Evolutionary conservation across 2,329 filamentous ascomycete genomes (phyloP), one percentile per base, ranked within the genome.

Genomic region (Aspergillus fijiensis): DNA sequence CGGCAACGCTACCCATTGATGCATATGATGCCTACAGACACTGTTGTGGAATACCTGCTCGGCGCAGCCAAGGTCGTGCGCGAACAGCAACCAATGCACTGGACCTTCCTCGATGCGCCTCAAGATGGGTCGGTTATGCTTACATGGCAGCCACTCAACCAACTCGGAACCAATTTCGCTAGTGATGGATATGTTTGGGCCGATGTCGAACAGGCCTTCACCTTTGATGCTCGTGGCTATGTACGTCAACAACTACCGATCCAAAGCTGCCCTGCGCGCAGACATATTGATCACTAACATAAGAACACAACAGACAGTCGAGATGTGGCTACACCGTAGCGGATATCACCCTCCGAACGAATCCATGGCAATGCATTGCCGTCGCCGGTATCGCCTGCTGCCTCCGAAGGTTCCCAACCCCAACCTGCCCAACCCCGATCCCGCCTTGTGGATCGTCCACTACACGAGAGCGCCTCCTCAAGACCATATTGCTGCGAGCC

Each of bases 111-210:
- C 59, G 87, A 95, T 69, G 85, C 87, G 56, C 94, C 94, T 11
- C 84, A 84, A 55, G 91, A 96, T 76, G 92, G 92, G 58, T 89
- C 88, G 9, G 85, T 96, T 49, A 85, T 95, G 72, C 82, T 98
- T 64, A 89, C 90, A 55, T 98, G 94, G 94, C 92, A 97, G 74
- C 90, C 94, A 2, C 81, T 89, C 55, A 84, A 88, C 68, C 85
- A 88, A 60, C 77, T 90, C 58, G 86, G 85, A 4, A 87, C 85
- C 1, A 89, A 87, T 69, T 96, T 93, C 72, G 88, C 94, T 9
- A 96, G 90, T 39, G 94, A 99, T 79, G 95, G 95, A 51, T 96
- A 93, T 74, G 83, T 97, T 19, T 99, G 93, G 93, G 88, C 88
- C 16, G 90, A 92, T 67, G 85, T 86, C 5, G 94, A 99, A 78